Base-by-base conservation (phyloP, 1,284 basidiomycete genomes). In the Moesziomyces parantarcticus region DNA sequence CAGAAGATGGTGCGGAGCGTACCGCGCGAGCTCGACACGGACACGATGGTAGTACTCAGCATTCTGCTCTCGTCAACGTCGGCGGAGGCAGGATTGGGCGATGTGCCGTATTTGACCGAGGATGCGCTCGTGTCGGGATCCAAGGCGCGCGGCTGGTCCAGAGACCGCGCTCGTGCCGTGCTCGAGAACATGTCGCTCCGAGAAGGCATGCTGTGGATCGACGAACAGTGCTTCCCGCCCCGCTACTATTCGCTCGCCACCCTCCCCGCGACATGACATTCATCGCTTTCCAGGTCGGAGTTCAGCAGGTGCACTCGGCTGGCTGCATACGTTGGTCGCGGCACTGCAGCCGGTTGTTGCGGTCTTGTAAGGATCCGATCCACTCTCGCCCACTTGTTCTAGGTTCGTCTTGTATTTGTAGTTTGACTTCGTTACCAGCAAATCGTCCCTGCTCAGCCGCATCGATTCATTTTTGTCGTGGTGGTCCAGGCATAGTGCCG, bases 121-220 rank as follows among this genome's bases (percentile, higher is more conserved):
- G 87, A 88, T 46, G 86, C 87, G 47, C 89, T 89, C 0, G 91
- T 91, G n/a, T 29, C 86, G 32, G 84, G 93, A 20, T 87, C 90
- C 34, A 83, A 84, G 26, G 83, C 86, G n/a, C 42, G 51, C 1
- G 90, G 89, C 4, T 98, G 96, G 96, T 88, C 88, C 0, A 83
- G 87, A 40, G 90, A 92, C 20, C 87, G 95, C 26, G 91, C 92
- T 1, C 86, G 87, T 40, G 88, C 89, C 5, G 93, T 91, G 2
- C 84, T 99, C 76, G 91, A 94, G 68, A 94, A 95, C 75, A 94
- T 96, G 89, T 87, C 94, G 14, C 87, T 94, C 75, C 87, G 91
- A 34, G 94, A 98, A 75, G 96, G 94, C 0, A 86, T 97, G 43
- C 94, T 93, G 55, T 99, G 96, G 96, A 83, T 98, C 34, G 96